Evolutionary conservation across 2,329 filamentous ascomycete species (phyloP).

Genomic region (Phyllosticta paracitricarpa): DNA sequence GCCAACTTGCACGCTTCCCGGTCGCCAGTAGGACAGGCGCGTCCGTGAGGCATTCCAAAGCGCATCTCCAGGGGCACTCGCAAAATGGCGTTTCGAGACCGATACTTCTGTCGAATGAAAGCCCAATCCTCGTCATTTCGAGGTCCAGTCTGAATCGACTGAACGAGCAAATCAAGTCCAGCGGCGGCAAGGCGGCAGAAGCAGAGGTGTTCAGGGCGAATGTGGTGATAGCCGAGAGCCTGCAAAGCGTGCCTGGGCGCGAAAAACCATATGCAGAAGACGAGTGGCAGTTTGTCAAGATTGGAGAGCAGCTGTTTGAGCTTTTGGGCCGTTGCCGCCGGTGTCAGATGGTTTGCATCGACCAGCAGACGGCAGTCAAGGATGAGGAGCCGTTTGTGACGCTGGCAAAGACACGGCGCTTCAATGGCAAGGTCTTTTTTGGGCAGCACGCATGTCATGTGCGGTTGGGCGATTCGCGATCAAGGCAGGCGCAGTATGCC

Average conservation of each 20-base stretch:
- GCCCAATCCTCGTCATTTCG: slow-evolving; percentile 79
- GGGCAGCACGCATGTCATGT: slow-evolving; percentile 59
- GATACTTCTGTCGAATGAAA: slow-evolving; percentile 85
- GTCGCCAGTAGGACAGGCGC: slow-evolving; percentile 43
- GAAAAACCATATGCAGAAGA: slow-evolving; percentile 70
- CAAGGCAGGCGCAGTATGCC: slow-evolving; percentile 22
- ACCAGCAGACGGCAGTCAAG: slow-evolving; percentile 64
- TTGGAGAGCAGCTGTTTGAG: slow-evolving; percentile 56
- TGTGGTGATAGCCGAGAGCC: slow-evolving; percentile 55
- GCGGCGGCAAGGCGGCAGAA: slow-evolving; percentile 54
- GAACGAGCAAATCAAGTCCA: slow-evolving; percentile 59
- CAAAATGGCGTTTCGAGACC: slow-evolving; percentile 33
- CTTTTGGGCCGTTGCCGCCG: slow-evolving; percentile 76
- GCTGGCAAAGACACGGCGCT: slow-evolving; percentile 73
- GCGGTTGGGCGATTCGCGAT: slow-evolving; percentile 16
- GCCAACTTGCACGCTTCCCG: slow-evolving; percentile 75
- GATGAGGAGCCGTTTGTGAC: slow-evolving; percentile 82
- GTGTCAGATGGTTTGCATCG: slow-evolving; percentile 93
- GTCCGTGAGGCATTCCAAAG: slow-evolving; percentile 60
- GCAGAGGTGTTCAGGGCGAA: slow-evolving; percentile 82
- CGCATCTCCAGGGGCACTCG: slow-evolving; percentile 48
- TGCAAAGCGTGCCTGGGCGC: slow-evolving; percentile 29
- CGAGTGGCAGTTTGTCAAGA: slow-evolving; percentile 56
- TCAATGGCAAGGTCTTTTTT: slow-evolving; percentile 80
- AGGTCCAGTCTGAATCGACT: slow-evolving; percentile 67